Conservation (phyloP, 2,329 filamentous ascomycete species). For the Colletotrichum plurivorum region DNA sequence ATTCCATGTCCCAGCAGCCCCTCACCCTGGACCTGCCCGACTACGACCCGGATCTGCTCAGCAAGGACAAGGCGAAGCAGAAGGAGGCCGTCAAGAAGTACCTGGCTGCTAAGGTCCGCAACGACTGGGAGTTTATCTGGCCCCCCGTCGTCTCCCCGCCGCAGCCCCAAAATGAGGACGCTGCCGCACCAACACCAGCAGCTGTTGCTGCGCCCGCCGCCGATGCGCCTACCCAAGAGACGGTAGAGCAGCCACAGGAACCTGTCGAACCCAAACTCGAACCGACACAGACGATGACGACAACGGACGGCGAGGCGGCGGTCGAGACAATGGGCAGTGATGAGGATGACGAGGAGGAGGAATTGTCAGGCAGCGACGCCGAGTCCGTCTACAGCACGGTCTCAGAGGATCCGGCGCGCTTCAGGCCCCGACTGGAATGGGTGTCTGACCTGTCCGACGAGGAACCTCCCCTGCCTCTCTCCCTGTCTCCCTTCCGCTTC, state of each 20-base stretch:
- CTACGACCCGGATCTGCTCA: slow-evolving; percentile 73
- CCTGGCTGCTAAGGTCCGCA: slow-evolving; percentile 67
- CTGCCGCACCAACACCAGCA: slow-evolving; percentile 2
- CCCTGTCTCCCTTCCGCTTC: slow-evolving; percentile 65
- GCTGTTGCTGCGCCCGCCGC: background rate
- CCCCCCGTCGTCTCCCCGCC: slow-evolving; percentile 50
- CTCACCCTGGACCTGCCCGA: slow-evolving; percentile 54
- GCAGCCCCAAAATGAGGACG: slow-evolving; percentile 11
- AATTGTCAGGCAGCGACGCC: slow-evolving; percentile 59
- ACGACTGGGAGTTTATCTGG: slow-evolving; percentile 74
- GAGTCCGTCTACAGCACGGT: slow-evolving; percentile 70
- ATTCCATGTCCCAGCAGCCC: slow-evolving; percentile 43
- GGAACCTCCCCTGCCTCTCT: slow-evolving; percentile 51
- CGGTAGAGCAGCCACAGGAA: slow-evolving; percentile 13
- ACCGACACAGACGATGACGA: slow-evolving; percentile 10
- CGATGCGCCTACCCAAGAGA: slow-evolving; percentile 19
- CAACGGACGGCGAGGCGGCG: slow-evolving; percentile 27
- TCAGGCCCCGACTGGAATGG: slow-evolving; percentile 68
- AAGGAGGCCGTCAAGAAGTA: slow-evolving; percentile 74
- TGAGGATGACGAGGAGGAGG: slow-evolving; percentile 54
- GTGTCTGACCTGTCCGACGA: slow-evolving; percentile 70
- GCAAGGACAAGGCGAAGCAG: slow-evolving; percentile 73
- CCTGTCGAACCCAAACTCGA: slow-evolving; percentile 24
- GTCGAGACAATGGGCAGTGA: slow-evolving; percentile 24
- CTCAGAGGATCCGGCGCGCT: slow-evolving; percentile 68